These are phyloP conservation scores for Venturia pyrina DNA, from an alignment of 2,329 filamentous ascomycete species.

Conservation along the genomic window DNA sequence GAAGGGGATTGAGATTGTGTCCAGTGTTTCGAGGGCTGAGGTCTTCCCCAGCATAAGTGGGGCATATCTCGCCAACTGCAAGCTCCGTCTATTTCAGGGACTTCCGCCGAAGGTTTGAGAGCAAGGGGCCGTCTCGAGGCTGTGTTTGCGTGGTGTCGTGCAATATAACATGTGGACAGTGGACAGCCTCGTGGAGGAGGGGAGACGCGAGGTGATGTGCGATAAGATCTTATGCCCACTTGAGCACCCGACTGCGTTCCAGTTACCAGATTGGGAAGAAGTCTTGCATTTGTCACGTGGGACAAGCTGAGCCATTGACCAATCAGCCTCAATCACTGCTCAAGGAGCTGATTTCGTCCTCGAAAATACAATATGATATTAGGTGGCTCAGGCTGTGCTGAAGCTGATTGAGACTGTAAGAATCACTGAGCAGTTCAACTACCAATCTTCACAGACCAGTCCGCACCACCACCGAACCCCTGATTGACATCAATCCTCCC, in stretches of 20 bases:
- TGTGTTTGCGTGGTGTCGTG: not conserved
- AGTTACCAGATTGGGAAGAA: not conserved
- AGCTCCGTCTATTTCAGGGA: not conserved
- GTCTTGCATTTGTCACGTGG: not conserved
- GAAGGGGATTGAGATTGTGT: not conserved
- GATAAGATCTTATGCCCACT: not conserved
- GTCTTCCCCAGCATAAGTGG: not conserved
- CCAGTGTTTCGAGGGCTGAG: not conserved
- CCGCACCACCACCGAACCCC: not conserved
- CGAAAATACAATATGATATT: too few species aligned
- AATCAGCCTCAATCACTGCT: not conserved
- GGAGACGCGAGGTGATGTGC: not conserved
- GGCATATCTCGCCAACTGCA: not conserved
- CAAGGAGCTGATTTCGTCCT: too few species aligned
- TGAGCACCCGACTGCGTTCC: not conserved
- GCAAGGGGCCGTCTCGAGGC: not conserved
- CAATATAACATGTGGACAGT: not conserved
- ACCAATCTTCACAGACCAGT: not conserved
- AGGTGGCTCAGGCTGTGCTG: too few species aligned
- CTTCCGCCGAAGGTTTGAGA: not conserved
- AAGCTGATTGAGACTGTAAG: too few species aligned
- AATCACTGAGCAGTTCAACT: not conserved
- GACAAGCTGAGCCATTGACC: not conserved
- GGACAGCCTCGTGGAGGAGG: not conserved
- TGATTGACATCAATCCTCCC: slow-evolving; percentile 47